phyloP scores from a whole-genome alignment of 2,329 filamentous ascomycete genomes.

The Parascedosporium putredinis region DNA sequence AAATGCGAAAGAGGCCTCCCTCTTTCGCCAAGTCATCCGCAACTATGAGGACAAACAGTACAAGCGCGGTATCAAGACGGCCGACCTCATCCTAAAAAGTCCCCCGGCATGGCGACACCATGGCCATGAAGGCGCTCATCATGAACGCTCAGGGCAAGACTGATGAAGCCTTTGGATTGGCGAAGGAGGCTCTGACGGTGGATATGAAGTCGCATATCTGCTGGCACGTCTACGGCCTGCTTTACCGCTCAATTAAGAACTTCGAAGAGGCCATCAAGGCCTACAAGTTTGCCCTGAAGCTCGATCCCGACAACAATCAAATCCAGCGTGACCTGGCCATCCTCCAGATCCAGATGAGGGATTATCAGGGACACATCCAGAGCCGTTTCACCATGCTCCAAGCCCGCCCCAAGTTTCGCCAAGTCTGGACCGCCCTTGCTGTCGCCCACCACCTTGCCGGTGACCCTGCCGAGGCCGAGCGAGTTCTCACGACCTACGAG shows the following conservation, averaged over 20 bases:
- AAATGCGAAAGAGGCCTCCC: slow-evolving; percentile 78
- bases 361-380: slow-evolving; percentile 87
- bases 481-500: slow-evolving; percentile 83
- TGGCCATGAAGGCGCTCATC: slow-evolving; percentile 98
- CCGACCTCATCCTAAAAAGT: slow-evolving; percentile 92
- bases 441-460: slow-evolving; percentile 88
- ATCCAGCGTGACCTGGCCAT: slow-evolving; percentile 91
- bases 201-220: slow-evolving; percentile 99
- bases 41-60: slow-evolving; percentile 98
- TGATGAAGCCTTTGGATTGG: slow-evolving; percentile 87
- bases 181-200: slow-evolving; percentile 82
- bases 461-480: slow-evolving; percentile 76
- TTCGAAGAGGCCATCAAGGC: slow-evolving; percentile 99
- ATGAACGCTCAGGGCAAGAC: slow-evolving; percentile 86
- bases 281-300: slow-evolving; percentile 86
- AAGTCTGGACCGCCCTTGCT: slow-evolving; percentile 96
- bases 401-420: slow-evolving; percentile 66
- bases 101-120: slow-evolving; percentile 93
- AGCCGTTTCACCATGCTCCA: slow-evolving; percentile 84
- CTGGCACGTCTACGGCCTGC: slow-evolving; percentile 96
- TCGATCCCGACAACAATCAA: slow-evolving; percentile 89
- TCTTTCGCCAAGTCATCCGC: slow-evolving; percentile 91
- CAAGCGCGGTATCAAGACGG: slow-evolving; percentile 85
- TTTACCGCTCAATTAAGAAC: slow-evolving; percentile 92
- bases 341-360: slow-evolving; percentile 91